Evolutionary conservation across 768 basidiomycete species (phyloP).

Genomic region (Serendipita sp.): DNA sequence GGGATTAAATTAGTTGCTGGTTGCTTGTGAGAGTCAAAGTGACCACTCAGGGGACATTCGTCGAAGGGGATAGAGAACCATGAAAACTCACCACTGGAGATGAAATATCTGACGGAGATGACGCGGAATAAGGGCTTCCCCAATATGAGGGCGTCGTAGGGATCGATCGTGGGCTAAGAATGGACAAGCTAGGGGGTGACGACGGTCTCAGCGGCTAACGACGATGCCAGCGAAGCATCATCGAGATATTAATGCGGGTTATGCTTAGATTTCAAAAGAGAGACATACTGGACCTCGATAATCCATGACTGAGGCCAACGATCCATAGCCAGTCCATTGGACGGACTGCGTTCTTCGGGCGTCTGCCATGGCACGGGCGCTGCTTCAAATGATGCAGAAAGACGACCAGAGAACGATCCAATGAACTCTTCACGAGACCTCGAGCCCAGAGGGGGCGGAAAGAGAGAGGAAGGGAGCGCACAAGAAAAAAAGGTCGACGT

Average conservation of each 20-base stretch:
- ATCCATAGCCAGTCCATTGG: constrained; percentile 6
- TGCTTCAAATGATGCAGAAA: constrained; percentile 1
- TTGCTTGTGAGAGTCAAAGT: background rate
- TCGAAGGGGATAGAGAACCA: background rate
- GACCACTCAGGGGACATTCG: too few relatives aligned
- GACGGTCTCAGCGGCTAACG: background rate
- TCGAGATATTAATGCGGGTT: background rate
- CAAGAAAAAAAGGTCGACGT: background rate
- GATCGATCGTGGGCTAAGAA: background rate
- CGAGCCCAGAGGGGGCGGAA: background rate
- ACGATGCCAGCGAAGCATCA: background rate
- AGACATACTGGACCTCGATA: background rate
- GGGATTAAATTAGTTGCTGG: background rate
- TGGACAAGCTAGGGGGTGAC: background rate
- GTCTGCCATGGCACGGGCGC: constrained; percentile 6
- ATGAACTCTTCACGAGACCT: background rate
- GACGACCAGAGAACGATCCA: background rate
- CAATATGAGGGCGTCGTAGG: background rate
- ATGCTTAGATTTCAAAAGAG: background rate
- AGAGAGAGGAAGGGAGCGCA: background rate
- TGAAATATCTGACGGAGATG: background rate
- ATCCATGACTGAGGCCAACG: background rate
- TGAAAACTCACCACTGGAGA: background rate
- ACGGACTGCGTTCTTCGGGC: background rate
- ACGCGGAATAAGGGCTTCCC: background rate